Evolutionary conservation across 1,139 yeast genomes (phyloP).

Genomic region (Zygosaccharomyces pseudobailii): DNA sequence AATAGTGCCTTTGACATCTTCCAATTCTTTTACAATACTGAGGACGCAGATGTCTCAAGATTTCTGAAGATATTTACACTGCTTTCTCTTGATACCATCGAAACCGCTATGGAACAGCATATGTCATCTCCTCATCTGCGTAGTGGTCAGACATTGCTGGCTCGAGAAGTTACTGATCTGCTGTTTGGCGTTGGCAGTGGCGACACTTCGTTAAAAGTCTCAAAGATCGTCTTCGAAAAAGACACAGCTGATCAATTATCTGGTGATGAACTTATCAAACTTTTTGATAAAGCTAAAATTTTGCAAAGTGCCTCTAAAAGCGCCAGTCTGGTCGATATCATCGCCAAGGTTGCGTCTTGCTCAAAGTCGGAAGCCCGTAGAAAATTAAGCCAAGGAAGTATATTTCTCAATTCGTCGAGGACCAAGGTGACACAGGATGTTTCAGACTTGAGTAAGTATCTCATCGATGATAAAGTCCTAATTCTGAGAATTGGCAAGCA

Average conservation of each 20-base stretch:
- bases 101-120: constrained; percentile 50
- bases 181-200: constrained; percentile 80
- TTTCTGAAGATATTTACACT: constrained; percentile 76
- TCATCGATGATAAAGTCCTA: constrained; percentile 58
- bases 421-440: constrained; percentile 46
- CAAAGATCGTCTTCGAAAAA: constrained; percentile 62
- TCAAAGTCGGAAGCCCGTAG: constrained; percentile 60
- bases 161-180: constrained; percentile 79
- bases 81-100: constrained; percentile 59
- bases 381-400: constrained; percentile 65
- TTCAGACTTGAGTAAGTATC: constrained; percentile 43
- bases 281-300: constrained; percentile 61
- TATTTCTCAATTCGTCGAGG: constrained; percentile 62
- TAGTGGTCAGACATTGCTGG: constrained; percentile 69
- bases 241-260: constrained; percentile 47
- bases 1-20: constrained; percentile 81
- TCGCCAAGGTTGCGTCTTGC: constrained; percentile 37
- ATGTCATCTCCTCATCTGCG: constrained; percentile 55
- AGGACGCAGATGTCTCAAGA: constrained; percentile 69
- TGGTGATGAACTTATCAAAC: constrained; percentile 51
- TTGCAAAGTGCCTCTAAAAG: constrained; percentile 40
- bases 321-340: constrained; percentile 31
- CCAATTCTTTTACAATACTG: constrained; percentile 77
- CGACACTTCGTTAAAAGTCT: constrained; percentile 55
- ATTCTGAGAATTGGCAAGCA: constrained; percentile 75